Evolutionary conservation across 2,329 filamentous ascomycete species (phyloP).

Genomic region (Samsoniella hepiali): DNA sequence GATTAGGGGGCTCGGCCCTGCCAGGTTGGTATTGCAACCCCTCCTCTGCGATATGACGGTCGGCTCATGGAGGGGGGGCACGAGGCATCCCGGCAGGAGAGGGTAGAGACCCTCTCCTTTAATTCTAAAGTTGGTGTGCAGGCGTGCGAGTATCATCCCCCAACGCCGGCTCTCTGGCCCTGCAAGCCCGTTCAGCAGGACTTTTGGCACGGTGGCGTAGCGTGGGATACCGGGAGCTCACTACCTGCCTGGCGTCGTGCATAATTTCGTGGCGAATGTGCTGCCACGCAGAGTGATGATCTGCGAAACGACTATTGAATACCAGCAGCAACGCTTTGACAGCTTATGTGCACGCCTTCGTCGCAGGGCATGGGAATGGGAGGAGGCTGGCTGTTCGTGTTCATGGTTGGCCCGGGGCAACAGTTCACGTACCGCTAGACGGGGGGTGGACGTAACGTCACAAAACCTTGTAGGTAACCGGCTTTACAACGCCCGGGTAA

Average conservation of each 20-base stretch:
- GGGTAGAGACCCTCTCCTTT: not conserved
- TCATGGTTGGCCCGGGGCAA: constrained; percentile 9
- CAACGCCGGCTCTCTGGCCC: not conserved
- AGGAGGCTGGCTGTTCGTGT: not conserved
- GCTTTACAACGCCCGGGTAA: not conserved
- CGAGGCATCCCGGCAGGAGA: not conserved
- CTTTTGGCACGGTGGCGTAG: constrained; percentile 8
- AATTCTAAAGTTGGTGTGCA: not conserved
- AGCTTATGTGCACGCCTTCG: not conserved
- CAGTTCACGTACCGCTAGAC: constrained; percentile 3
- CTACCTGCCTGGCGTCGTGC: not conserved
- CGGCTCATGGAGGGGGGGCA: not conserved
- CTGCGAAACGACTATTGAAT: not conserved
- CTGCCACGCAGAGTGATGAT: constrained; percentile 6
- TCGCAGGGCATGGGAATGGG: not conserved
- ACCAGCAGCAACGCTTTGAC: not conserved
- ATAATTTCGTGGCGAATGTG: not conserved
- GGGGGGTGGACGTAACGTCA: constrained; percentile 14
- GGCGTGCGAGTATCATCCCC: constrained; percentile 12
- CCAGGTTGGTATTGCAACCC: not conserved
- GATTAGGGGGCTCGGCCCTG: not conserved
- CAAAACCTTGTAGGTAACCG: not conserved
- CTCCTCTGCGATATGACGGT: not conserved
- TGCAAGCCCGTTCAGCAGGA: not conserved
- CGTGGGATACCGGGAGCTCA: not conserved